These are phyloP conservation scores for Xylaria acuta DNA, from an alignment of 495 filamentous ascomycete species.

Conservation along the genomic window DNA sequence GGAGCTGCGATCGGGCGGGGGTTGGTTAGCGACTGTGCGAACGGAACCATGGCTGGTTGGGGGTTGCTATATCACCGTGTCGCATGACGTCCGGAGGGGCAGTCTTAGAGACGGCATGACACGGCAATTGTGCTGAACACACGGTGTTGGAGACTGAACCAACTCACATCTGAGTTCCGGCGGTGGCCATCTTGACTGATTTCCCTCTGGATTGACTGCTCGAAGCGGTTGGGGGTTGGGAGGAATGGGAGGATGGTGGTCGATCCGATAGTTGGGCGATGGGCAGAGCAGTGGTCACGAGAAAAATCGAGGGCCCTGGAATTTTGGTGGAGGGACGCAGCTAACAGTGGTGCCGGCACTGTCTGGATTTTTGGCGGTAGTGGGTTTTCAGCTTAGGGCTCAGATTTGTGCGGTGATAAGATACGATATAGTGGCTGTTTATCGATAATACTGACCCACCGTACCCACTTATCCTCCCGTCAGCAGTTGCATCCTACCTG, in stretches of 20 bases:
- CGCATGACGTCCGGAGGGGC: conserved; percentile 2
- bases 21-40: conserved; percentile 28
- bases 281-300: conserved; percentile 26
- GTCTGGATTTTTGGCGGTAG: conserved; percentile 30
- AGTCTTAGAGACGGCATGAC: not conserved
- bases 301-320: conserved; percentile 29
- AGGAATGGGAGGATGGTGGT: conserved; percentile 25
- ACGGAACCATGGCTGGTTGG: not conserved
- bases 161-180: conserved; percentile 63
- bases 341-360: conserved; percentile 31
- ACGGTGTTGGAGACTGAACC: conserved; percentile 20
- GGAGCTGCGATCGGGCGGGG: conserved; percentile 62
- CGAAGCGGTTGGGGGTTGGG: conserved; percentile 27
- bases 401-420: conserved; percentile 37
- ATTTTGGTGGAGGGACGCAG: conserved; percentile 28
- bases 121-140: conserved; percentile 8
- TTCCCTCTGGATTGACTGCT: conserved; percentile 38
- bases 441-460: conserved; percentile 14
- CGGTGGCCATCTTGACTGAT: conserved; percentile 57
- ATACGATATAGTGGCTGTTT: not conserved
- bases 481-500: too few species aligned
- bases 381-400: conserved; percentile 41
- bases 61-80: not conserved
- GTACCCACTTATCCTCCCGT: too few species aligned
- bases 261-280: conserved; percentile 31